Evolutionary conservation across 202 grass and related monocot species (phyloP), one percentile per base, ranked within the genome.

Genomic region (Schoenoplectus tabernaemontani): DNA sequence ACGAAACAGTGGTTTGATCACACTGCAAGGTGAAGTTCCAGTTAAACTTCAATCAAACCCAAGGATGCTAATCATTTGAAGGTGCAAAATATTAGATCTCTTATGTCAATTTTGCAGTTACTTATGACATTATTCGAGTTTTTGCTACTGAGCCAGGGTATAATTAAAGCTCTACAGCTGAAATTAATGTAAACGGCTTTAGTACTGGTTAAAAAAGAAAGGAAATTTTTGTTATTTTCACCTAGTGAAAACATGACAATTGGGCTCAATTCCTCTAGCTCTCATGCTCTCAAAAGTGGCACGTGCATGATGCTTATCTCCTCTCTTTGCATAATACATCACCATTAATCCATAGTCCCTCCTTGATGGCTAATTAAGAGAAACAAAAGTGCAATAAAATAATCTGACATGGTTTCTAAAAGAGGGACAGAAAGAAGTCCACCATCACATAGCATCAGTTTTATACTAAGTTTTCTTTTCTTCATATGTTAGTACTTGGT

Each of bases 241-340:
- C 95, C 91, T 98, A 80, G 96, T 98, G 87, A 92, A 98, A 17
- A 92, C 83, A 87, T 87, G 88, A 4, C 86, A 80, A 91, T 92
- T 93, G 75, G 96, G 91, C 30, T 98, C 96, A 84, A 98, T 95
- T 73, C 91, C 96, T 86, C 91, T 98, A 66, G 89, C 91, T 89
- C 96, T 91, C 96, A 98, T 98, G 81, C 79, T 95, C 79, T 98
- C 96, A 88, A 98, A 98, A 30, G 85, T 91, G 75, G 96, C 96
- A 86, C 91, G 86, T 20, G 96, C 91, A 60, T 98, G 96, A 84
- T 98, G 96, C 69, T 98, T 98, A 89, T 98, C 96, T 71, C 96
- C 96, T 86, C 96, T 79, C 82, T 94, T 98, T 36, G 90, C 96
- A 82, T 98, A 98, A 91, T 92, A 98, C 83, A 92, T 89, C 68